Conservation (phyloP, 169 alveolate genomes). For the Eimeria falciformis region DNA sequence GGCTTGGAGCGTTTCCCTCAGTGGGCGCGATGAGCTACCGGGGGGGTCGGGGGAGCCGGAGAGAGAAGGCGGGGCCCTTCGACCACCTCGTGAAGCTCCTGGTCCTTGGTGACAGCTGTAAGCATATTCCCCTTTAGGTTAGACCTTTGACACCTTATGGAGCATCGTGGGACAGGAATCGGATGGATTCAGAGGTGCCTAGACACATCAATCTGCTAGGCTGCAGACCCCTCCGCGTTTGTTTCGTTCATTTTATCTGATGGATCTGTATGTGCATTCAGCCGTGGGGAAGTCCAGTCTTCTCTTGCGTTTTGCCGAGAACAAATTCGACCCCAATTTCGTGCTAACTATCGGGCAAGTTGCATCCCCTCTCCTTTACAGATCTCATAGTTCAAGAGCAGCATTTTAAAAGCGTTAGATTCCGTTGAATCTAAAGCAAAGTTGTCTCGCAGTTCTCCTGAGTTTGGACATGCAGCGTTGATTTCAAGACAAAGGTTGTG, state of each 20-base stretch:
- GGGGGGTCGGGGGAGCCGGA: slow-evolving; percentile 43
- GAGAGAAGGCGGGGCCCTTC: slow-evolving; percentile 71
- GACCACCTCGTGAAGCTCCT: slow-evolving; percentile 70
- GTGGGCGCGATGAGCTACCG: slow-evolving; percentile 61
- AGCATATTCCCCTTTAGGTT: not conserved
- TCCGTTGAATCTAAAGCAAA: slow-evolving; percentile 75
- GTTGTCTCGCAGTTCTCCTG: slow-evolving; percentile 85
- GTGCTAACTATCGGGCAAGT: slow-evolving; percentile 71
- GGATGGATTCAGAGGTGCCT: too few relatives aligned
- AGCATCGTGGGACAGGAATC: too few relatives aligned
- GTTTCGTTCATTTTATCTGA: too few relatives aligned
- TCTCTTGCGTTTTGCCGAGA: slow-evolving; percentile 33
- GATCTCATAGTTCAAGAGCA: not conserved
- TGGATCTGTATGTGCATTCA: not conserved
- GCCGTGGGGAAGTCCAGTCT: slow-evolving; percentile 55
- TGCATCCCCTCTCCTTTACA: not conserved
- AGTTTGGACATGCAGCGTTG: slow-evolving; percentile 89
- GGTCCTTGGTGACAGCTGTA: slow-evolving; percentile 70
- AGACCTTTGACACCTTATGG: not conserved
- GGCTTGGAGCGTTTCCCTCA: slow-evolving; percentile 38
- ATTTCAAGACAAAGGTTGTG: slow-evolving; percentile 80
- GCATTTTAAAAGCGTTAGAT: not conserved
- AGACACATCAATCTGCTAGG: too few relatives aligned
- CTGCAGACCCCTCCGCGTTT: too few relatives aligned
- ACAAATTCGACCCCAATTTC: slow-evolving; percentile 47